Conservation (phyloP, 352 stramenopile genomes). For the Phytophthora macrochlamydospora region DNA sequence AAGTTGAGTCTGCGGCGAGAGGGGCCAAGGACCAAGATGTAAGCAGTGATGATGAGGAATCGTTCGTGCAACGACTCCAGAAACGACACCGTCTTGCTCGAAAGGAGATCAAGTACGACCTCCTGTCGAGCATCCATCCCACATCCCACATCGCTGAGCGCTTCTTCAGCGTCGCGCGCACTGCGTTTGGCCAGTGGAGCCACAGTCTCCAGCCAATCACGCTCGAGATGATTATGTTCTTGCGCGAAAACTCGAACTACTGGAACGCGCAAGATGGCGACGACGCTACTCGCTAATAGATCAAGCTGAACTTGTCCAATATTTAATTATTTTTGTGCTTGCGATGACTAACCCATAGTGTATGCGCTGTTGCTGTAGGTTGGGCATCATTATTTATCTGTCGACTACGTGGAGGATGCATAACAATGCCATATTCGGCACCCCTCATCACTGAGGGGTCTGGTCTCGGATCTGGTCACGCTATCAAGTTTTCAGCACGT, state of each 20-base stretch:
- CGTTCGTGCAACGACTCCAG: neutral
- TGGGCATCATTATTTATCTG: neutral
- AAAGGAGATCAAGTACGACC: neutral
- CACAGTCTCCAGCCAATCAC: neutral
- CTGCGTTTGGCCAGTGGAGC: neutral
- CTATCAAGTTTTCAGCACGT: no score
- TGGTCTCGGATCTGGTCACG: no score
- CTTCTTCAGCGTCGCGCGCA: neutral
- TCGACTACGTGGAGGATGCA: neutral
- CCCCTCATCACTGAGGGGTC: neutral
- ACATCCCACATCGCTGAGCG: neutral
- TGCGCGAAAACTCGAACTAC: neutral
- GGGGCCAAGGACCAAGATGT: neutral
- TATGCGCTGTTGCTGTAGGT: neutral
- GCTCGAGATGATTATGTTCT: neutral
- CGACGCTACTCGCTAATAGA: neutral
- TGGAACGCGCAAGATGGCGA: neutral
- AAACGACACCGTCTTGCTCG: neutral
- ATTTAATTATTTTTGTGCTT: neutral
- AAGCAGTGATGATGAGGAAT: neutral
- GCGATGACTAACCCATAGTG: neutral
- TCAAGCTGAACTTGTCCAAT: neutral
- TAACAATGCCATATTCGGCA: slow-evolving; percentile 1
- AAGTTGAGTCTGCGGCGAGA: neutral
- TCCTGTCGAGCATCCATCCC: neutral